These are phyloP conservation scores for Pythium plurisporium DNA, from an alignment of 352 stramenopile genomes.

Conservation along the genomic window DNA sequence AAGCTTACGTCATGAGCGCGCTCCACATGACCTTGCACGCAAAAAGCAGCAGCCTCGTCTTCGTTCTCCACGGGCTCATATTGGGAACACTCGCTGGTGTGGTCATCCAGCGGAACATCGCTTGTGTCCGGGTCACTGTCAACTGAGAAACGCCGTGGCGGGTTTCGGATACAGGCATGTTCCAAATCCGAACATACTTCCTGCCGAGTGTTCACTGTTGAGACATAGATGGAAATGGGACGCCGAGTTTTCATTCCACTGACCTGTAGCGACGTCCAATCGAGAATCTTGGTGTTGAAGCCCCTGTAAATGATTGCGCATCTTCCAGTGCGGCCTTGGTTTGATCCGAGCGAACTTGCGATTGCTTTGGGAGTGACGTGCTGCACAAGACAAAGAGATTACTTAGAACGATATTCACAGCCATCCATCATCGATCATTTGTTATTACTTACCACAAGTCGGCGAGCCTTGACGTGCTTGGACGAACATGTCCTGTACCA, in stretches of 20 bases:
- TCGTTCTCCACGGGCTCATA: background rate
- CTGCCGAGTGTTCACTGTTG: conserved; percentile 12
- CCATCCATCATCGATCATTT: too few species aligned
- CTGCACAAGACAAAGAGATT: conserved; percentile 10
- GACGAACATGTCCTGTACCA: conserved; percentile 57
- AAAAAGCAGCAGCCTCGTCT: conserved; percentile 22
- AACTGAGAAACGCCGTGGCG: background rate
- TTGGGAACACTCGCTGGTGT: background rate
- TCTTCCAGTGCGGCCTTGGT: background rate
- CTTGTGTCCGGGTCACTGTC: background rate
- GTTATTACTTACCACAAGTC: conserved; percentile 32
- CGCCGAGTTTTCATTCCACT: background rate
- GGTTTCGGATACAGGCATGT: conserved; percentile 11
- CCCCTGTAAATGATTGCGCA: conserved; percentile 32
- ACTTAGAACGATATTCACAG: background rate
- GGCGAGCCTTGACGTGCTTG: conserved; percentile 33
- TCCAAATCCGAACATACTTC: conserved; percentile 40
- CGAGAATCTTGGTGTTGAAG: conserved; percentile 23
- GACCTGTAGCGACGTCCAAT: conserved; percentile 38
- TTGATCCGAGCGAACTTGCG: conserved; percentile 16
- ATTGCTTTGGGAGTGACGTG: conserved; percentile 39
- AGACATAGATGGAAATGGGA: background rate
- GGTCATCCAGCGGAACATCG: background rate
- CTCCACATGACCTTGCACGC: conserved; percentile 36
- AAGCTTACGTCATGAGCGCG: conserved; percentile 30